phyloP scores from a whole-genome alignment of 1,284 basidiomycete genomes.

The Ustilago curta region DNA sequence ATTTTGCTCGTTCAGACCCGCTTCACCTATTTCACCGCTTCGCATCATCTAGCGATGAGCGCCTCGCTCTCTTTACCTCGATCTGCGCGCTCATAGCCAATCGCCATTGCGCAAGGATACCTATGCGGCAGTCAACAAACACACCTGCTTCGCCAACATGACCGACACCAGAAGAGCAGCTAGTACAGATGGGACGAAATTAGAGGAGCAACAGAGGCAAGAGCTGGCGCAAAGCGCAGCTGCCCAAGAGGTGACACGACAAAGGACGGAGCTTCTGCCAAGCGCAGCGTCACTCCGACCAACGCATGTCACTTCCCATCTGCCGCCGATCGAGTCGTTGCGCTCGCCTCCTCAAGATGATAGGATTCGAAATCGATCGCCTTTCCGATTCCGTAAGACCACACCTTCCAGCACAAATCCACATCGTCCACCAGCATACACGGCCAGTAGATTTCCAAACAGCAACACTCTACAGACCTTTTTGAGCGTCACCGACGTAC shows the following conservation, averaged over 20 bases:
- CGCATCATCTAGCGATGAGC: not conserved
- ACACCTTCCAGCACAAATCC: not conserved
- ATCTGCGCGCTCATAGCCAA: not conserved
- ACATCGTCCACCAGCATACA: slow-evolving; percentile 9
- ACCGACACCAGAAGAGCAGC: not conserved
- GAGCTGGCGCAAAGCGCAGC: slow-evolving; percentile 18
- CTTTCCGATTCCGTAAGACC: slow-evolving; percentile 8
- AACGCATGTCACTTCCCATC: slow-evolving; percentile 25
- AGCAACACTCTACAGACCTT: slow-evolving; percentile 38
- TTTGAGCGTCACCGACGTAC: slow-evolving; percentile 18
- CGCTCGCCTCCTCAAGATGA: not conserved
- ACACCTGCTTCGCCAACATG: slow-evolving; percentile 5
- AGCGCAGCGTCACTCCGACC: slow-evolving; percentile 20
- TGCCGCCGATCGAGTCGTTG: slow-evolving; percentile 22
- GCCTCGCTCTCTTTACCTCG: not conserved
- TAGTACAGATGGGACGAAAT: no score
- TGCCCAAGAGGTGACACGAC: no score
- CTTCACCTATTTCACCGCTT: not conserved
- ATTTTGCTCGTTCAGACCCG: not conserved
- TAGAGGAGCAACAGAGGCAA: slow-evolving; percentile 14
- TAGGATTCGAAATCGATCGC: not conserved
- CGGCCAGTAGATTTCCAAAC: not conserved
- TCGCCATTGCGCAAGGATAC: not conserved
- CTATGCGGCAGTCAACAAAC: not conserved
- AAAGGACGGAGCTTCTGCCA: slow-evolving; percentile 18